These are phyloP conservation scores for Veloporphyrellus conicus DNA, from an alignment of 1,284 basidiomycete genomes.

Conservation along the genomic window DNA sequence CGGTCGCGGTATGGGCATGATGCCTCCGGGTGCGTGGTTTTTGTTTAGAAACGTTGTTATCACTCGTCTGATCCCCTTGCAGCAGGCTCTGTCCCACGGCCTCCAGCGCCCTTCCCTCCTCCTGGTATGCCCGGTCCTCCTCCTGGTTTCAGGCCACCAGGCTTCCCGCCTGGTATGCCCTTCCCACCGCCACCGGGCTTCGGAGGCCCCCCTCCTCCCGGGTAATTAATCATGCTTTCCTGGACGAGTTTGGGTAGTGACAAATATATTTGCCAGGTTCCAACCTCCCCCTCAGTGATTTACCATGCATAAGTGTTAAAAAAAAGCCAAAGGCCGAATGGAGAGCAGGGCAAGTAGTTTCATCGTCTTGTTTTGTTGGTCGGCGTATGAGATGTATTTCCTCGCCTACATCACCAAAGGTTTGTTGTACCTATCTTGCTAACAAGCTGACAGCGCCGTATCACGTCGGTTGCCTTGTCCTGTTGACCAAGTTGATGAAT, in stretches of 20 bases:
- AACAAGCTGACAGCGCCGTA: slow-evolving; percentile 23
- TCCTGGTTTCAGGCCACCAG: slow-evolving; percentile 79
- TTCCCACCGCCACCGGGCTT: slow-evolving; percentile 80
- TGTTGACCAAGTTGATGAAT: slow-evolving; percentile 21
- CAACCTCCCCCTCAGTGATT: slow-evolving; percentile 39
- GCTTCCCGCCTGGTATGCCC: slow-evolving; percentile 74
- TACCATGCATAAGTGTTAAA: slow-evolving; percentile 7
- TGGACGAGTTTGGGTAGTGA: slow-evolving; percentile 10
- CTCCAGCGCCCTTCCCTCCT: slow-evolving; percentile 81
- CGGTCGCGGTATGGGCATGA: slow-evolving; percentile 94
- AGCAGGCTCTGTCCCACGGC: slow-evolving; percentile 70
- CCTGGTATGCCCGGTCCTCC: slow-evolving; percentile 81
- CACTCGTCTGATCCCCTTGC: slow-evolving; percentile 17
- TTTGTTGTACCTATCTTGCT: slow-evolving; percentile 30
- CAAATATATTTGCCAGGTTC: slow-evolving; percentile 28
- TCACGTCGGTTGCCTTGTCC: slow-evolving; percentile 20
- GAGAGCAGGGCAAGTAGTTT: slow-evolving; percentile 29
- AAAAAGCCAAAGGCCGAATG: slow-evolving; percentile 14
- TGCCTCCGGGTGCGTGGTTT: slow-evolving; percentile 74
- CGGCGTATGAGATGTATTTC: slow-evolving; percentile 28
- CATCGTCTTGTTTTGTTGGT: slow-evolving; percentile 18
- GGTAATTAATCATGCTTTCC: slow-evolving; percentile 51
- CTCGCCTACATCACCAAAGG: slow-evolving; percentile 26
- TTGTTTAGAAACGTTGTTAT: slow-evolving; percentile 16
- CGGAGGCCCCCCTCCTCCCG: slow-evolving; percentile 74